A percentile compares a stretch with the other conserved stretches of the same genome.
These are phyloP conservation scores for Vicia villosa DNA, from an alignment of 306 rosid species.

Conservation along the genomic window DNA sequence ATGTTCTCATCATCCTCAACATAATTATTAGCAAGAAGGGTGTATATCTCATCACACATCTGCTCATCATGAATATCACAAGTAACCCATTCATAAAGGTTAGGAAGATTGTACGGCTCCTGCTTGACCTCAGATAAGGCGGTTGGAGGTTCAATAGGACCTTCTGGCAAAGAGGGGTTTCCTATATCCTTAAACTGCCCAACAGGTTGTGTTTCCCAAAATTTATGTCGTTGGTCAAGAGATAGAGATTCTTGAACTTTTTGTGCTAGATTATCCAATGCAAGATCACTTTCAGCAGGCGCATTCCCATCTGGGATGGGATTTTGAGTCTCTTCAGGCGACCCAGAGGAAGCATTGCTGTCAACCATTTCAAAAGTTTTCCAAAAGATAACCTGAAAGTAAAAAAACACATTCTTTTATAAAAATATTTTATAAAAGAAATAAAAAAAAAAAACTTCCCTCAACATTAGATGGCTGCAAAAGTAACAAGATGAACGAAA, in stretches of 20 bases:
- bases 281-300: conserved; percentile 60
- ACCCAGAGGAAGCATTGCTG: conserved; percentile 58
- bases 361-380: conserved; percentile 55
- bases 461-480: neutral
- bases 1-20: conserved; percentile 95
- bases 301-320: conserved; percentile 69
- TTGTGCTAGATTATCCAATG: conserved; percentile 50
- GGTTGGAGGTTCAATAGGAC: conserved; percentile 77
- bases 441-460: neutral
- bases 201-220: conserved; percentile 98
- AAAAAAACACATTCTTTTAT: conserved; percentile 2
- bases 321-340: conserved; percentile 64
- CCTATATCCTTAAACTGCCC: conserved; percentile 91
- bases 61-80: conserved; percentile 75
- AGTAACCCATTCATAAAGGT: conserved; percentile 82
- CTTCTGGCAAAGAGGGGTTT: conserved; percentile 70
- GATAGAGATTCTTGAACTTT: conserved; percentile 81
- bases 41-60: conserved; percentile 74
- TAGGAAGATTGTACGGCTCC: conserved; percentile 93
- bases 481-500: neutral
- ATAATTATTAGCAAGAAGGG: conserved; percentile 78
- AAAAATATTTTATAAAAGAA: neutral
- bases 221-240: conserved; percentile 64
- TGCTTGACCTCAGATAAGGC: conserved; percentile 82
- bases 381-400: conserved; percentile 36